Base-by-base conservation (phyloP, 108 stramenopile species). In the Skeletonema tropicum region DNA sequence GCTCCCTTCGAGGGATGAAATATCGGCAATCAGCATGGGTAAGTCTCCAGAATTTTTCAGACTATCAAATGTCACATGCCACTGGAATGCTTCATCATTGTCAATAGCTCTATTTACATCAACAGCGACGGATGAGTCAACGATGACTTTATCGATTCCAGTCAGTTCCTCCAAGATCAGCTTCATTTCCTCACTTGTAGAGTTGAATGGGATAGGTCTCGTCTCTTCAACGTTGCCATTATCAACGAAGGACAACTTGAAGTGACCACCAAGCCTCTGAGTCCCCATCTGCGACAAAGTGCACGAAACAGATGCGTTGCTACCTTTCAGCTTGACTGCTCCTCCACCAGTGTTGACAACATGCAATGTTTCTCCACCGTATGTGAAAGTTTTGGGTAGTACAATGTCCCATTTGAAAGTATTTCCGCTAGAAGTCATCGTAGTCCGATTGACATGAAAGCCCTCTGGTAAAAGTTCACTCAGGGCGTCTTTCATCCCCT, bases 21-120 rank as follows among this genome's bases (percentile, higher is more conserved):
- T 63, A 3, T 74, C 71, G 19, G 80, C 74, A 39, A 60, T 75
- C 38, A 86, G 17, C 23, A 62, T 60, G 15, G 82, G 74, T 3
- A 86, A n/a, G 42, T 86, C 78, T 6, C 85, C 85, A 31, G 82
- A 73, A 75, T 83, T 79, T 48, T 69, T 79, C 5, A 86, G 62
- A 36, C 64, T 71, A 35, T 62, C 45, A 49, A 86, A 86, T 14
- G 85, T 86, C 15, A 80, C 74, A 35, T 79, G 71, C 85, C 85
- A 86, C 46, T 75, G 60, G 36, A 38, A 60, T 35, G 77, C 77
- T 23, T 10, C 1, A 23, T 8, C 52, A 45, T n/a, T 45, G 1
- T 2, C 19, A 55, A 5, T 55, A 55, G 6, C n/a, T 14, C 57
- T 58, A 68, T 65, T 60, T 3, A 39, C 55, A 49, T 76, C 68